Percentiles rank a stretch among this genome's conserved stretches.
Conservation (phyloP, 257 asterid genomes). For the Craterostigma plantagineum region DNA sequence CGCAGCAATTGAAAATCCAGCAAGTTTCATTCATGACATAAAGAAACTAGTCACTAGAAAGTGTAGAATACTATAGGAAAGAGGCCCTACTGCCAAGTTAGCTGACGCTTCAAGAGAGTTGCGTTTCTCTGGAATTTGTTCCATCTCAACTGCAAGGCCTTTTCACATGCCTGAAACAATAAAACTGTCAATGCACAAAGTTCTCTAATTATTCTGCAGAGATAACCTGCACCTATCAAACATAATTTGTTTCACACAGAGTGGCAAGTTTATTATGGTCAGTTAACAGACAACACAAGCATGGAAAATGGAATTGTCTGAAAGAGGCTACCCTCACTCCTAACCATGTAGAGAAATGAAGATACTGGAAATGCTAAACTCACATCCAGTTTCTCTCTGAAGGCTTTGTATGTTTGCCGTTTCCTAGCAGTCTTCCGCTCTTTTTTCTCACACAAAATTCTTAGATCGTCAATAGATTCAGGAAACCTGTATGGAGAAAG, state of each 20-base stretch:
- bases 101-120: slow-evolving; percentile 51
- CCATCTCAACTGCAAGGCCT: slow-evolving; percentile 39
- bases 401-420: slow-evolving; percentile 44
- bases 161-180: slow-evolving; percentile 46
- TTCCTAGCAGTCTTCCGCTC: slow-evolving; percentile 51
- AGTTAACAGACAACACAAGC: too few species aligned
- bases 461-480: slow-evolving; percentile 73
- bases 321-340: neutral
- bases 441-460: slow-evolving; percentile 42
- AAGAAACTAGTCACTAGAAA: too few species aligned
- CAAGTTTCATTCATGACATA: too few species aligned
- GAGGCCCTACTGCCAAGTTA: slow-evolving; percentile 71
- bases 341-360: slow-evolving; percentile 6
- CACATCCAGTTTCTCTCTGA: slow-evolving; percentile 52
- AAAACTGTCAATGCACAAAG: neutral
- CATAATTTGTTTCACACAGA: too few species aligned
- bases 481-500: slow-evolving; percentile 38
- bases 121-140: slow-evolving; percentile 62
- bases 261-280: too few species aligned
- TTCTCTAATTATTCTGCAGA: too few species aligned
- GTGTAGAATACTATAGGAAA: slow-evolving; percentile 6
- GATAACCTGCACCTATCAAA: too few species aligned
- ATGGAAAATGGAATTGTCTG: too few species aligned
- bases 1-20: slow-evolving; percentile 3
- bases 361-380: slow-evolving; percentile 18